Evolutionary conservation across 129 eudicot species (phyloP), one percentile per base, ranked within the genome.

Genomic region (Gnaphalium uliginosum): DNA sequence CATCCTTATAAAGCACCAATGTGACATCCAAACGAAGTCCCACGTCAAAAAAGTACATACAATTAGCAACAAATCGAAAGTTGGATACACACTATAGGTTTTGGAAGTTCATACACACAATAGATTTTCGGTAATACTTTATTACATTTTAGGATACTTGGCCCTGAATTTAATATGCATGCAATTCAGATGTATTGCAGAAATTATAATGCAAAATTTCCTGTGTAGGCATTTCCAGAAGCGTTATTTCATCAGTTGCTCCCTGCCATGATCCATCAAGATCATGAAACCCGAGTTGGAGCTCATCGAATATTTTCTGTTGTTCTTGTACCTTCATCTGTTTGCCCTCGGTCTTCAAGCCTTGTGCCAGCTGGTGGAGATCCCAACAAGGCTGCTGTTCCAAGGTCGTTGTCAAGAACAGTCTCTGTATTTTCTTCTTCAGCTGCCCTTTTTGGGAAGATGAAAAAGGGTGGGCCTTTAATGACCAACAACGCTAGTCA

Each of bases 341-440:
- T 95, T 62, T 82, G 87, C 76, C 99, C 99, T 60, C 85, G 76
- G 25, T 37, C 68, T 65, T 59, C 89, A 66, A 68, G 63, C 18
- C n/a, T 80, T 30, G 63, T 46, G 66, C 79, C 83, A 73, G 64
- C 81, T 59, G 64, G 21, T 2, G 30, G 57, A 8, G 84, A 79
- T 61, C 62, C 87, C 4, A 78, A 81, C 62, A 89, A 89, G 69
- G 78, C 83, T 39, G 82, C 70, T 25, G 85, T 82, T 68, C 82
- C 88, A 15, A 83, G 99, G 56, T 84, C 97, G 39, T 90, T 95
- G 21, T 95, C 99, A 27, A 84, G 99, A 83, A 87, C 99, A 0
- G 97, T 91, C 68, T 95, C 99, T 5, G 97, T 91, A 27, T 95
- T 95, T 85, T 91, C 99, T 63, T 91, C 99, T 67, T 95, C 99